Base-by-base conservation (phyloP, 768 basidiomycete species). In the Tylopilus balloui region DNA sequence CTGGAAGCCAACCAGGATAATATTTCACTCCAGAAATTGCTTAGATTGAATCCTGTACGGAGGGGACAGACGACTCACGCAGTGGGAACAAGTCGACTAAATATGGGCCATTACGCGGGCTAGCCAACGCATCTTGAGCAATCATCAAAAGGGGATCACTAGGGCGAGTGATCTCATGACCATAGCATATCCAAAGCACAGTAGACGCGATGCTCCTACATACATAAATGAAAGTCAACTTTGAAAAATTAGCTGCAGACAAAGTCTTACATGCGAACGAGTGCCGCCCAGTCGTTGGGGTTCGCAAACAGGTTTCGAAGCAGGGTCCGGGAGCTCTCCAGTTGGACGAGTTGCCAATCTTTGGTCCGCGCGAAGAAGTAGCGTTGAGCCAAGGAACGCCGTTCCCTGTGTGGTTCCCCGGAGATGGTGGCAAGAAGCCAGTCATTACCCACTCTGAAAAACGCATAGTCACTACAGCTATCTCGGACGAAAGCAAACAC, bases 1-100 rank as follows among this genome's bases (percentile, higher is more conserved):
- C 52, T 20, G 55, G 55, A 24, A 56, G 32, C 55, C 48, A 56
- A 19, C 55, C 27, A n/a, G 52, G 55, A n/a, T 51, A 54, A 32
- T 51, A 49, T 42, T 41, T 56, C n/a, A 52, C 54, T 55, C 14
- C 2, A 19, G 7, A 23, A 14, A 12, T 20, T 9, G n/a, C 11
- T 50, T 11, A 17, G 12, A 19, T 17, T n/a, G 17, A 10, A 10
- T 27, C 0, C 12, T 21, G 17, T 20, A 20, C n/a, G 12, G 41
- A n/a, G 5, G 10, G 23, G 1, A 15, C 21, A 17, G n/a, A 15
- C 20, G 4, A 29, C 54, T 50, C 23, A 50, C 55, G 17, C 25
- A 38, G 29, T 2, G 55, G 45, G 21, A 56, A 37, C 11, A 45
- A 3, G 25, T 56, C 48, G 20, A 56, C 55, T 12, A 56, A n/a